phyloP scores from a whole-genome alignment of 192 early-diverging fungal species.

The Dissophora globulifera region DNA sequence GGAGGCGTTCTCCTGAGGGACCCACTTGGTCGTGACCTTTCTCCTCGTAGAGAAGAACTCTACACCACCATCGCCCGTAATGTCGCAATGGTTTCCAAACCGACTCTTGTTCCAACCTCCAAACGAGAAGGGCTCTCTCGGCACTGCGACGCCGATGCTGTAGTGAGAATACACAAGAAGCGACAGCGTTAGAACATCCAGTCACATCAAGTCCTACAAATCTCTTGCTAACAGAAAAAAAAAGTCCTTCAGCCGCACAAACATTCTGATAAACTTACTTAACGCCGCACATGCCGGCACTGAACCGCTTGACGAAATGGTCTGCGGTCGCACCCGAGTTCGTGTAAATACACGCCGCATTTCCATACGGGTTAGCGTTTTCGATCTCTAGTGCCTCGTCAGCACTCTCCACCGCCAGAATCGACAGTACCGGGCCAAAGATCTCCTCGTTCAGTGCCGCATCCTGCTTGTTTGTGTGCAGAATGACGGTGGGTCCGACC shows the following conservation, averaged over 20 bases:
- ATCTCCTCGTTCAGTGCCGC: constrained; percentile 80
- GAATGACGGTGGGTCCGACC: constrained; percentile 78
- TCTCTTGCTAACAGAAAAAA: no score
- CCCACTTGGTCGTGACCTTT: constrained; percentile 87
- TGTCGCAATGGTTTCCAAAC: constrained; percentile 75
- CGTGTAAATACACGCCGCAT: constrained; percentile 81
- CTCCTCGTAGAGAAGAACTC: constrained; percentile 79
- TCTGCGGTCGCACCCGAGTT: constrained; percentile 71
- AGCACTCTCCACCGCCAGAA: constrained; percentile 62
- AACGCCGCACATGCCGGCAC: constrained; percentile 84
- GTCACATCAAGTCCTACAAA: no score
- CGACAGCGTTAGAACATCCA: no score
- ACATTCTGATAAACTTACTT: constrained; percentile 54
- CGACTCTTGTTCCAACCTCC: constrained; percentile 76
- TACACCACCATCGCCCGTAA: constrained; percentile 77
- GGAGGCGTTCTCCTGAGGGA: constrained; percentile 63
- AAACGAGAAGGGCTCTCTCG: constrained; percentile 84
- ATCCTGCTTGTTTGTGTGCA: constrained; percentile 67
- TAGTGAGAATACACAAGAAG: background rate
- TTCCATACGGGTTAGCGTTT: constrained; percentile 75
- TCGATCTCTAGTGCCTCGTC: constrained; percentile 80
- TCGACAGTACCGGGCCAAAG: constrained; percentile 83
- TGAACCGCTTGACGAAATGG: constrained; percentile 72
- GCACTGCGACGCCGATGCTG: constrained; percentile 50
- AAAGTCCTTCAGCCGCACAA: background rate